Conservation (phyloP, 2,329 filamentous ascomycete species). For the Furcasterigmium sp. region DNA sequence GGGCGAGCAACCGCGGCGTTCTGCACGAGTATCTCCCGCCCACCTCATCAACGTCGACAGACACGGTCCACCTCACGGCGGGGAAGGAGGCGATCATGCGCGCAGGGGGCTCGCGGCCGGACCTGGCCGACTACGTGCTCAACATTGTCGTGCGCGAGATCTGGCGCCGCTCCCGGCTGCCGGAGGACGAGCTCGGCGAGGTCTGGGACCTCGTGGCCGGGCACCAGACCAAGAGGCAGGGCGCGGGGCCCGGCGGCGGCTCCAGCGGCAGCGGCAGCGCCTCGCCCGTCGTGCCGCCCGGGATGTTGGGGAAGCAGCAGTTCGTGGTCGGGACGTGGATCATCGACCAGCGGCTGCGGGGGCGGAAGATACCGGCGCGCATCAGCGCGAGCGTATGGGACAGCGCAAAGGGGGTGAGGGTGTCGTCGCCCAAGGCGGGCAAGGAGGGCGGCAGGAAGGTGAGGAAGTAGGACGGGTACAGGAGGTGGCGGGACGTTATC, state of each 20-base stretch:
- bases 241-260: too few species aligned
- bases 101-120: too few species aligned
- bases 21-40: constrained; percentile 26
- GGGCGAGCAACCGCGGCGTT: constrained; percentile 73
- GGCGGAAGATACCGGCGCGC: constrained; percentile 67
- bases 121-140: constrained; percentile 47
- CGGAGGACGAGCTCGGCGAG: constrained; percentile 63
- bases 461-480: constrained; percentile 2
- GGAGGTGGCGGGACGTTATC: too few species aligned
- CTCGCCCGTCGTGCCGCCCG: constrained; percentile 17
- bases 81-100: background rate
- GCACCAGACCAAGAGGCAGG: too few species aligned
- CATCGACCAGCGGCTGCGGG: constrained; percentile 74
- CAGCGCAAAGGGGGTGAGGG: constrained; percentile 50
- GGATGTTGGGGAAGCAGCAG: constrained; percentile 59
- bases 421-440: constrained; percentile 24
- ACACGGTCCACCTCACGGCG: background rate
- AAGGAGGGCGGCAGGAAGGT: constrained; percentile 5
- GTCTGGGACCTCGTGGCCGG: constrained; percentile 67
- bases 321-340: constrained; percentile 84
- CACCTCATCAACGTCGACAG: background rate
- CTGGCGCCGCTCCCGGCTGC: constrained; percentile 67
- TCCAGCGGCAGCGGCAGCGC: constrained; percentile 41
- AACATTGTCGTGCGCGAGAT: constrained; percentile 69
- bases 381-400: constrained; percentile 73